phyloP scores from a whole-genome alignment of 108 stramenopile genomes.

The Discostella stelligeroides region DNA sequence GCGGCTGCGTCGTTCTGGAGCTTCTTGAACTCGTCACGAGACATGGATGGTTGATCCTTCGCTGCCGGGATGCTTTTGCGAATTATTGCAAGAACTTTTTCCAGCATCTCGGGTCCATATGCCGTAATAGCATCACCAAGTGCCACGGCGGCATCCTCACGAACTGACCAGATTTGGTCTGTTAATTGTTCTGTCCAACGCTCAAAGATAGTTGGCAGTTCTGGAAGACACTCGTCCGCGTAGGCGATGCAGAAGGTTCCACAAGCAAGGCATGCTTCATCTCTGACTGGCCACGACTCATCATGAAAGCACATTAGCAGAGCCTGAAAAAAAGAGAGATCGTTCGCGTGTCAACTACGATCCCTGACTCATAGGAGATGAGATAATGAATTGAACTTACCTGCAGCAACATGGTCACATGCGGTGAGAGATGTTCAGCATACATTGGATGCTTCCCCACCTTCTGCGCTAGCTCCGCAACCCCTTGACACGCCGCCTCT shows the following conservation, averaged over 20 bases:
- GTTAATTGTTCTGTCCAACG: slow-evolving; percentile 94
- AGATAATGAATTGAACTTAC: slow-evolving; percentile 19
- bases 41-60: slow-evolving; percentile 82
- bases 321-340: slow-evolving; percentile 49
- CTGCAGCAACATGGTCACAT: slow-evolving; percentile 73
- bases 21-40: slow-evolving; percentile 81
- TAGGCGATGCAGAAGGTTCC: slow-evolving; percentile 87
- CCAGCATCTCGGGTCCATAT: slow-evolving; percentile 72
- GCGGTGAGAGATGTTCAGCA: slow-evolving; percentile 63
- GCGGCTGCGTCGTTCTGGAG: slow-evolving; percentile 75
- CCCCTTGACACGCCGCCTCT: slow-evolving; percentile 95
- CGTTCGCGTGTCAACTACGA: no score
- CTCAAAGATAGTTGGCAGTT: slow-evolving; percentile 81
- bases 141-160: slow-evolving; percentile 93
- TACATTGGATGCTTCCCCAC: slow-evolving; percentile 58
- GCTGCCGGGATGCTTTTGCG: slow-evolving; percentile 68
- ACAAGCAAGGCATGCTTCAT: slow-evolving; percentile 95
- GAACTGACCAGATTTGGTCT: slow-evolving; percentile 97
- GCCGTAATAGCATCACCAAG: slow-evolving; percentile 88
- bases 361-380: no score
- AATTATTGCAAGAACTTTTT: slow-evolving; percentile 52
- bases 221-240: slow-evolving; percentile 86
- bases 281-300: slow-evolving; percentile 98
- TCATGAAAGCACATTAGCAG: slow-evolving; percentile 97
- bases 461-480: slow-evolving; percentile 93